phyloP scores from a whole-genome alignment of 140 eudicot species.

The Stevia rebaudiana region DNA sequence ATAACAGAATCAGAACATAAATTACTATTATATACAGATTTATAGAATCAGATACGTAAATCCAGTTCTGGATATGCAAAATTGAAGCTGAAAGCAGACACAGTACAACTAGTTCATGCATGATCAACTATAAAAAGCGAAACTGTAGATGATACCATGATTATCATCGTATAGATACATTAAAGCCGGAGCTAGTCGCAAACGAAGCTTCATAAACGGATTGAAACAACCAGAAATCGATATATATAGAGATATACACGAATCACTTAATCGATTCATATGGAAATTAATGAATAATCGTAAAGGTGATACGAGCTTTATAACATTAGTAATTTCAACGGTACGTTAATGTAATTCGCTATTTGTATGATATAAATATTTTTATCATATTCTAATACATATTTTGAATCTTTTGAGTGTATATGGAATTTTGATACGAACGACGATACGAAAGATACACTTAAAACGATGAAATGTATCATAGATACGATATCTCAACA shows the following conservation, averaged over 20 bases:
- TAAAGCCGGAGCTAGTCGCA: neutral
- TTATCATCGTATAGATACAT: neutral
- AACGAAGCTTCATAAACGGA: conserved; percentile 2
- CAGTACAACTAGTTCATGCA: neutral
- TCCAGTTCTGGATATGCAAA: neutral
- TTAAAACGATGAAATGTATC: too few species aligned
- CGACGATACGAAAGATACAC: too few species aligned
- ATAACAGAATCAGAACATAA: neutral
- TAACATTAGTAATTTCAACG: too few species aligned
- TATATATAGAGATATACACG: neutral
- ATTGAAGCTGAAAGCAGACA: conserved; percentile 5
- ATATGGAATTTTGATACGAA: too few species aligned
- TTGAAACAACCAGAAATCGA: conserved; percentile 4
- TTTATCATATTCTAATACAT: too few species aligned
- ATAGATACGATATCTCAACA: too few species aligned
- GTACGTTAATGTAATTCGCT: too few species aligned
- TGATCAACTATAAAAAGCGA: neutral
- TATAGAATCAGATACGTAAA: neutral
- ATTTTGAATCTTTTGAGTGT: too few species aligned
- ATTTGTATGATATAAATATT: too few species aligned
- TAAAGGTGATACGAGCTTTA: too few species aligned
- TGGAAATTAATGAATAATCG: neutral
- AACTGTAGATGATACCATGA: neutral
- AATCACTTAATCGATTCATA: neutral
- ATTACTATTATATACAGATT: neutral